Conservation (phyloP, 1,284 basidiomycete genomes). For the Apiotrichum siamense region DNA sequence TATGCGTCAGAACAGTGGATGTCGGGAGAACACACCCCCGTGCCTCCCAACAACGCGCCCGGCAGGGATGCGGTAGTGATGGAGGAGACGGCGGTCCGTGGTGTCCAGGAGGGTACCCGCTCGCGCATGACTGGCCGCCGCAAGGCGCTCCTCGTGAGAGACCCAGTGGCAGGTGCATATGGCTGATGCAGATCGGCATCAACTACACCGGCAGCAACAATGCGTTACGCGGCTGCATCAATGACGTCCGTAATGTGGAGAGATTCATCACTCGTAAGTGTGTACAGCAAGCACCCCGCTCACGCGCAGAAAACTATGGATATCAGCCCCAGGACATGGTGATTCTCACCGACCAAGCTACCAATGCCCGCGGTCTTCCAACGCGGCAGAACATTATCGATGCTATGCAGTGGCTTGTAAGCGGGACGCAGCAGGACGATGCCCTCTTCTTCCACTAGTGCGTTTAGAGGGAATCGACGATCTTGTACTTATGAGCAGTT, state of each 20-base stretch:
- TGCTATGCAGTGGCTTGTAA: conserved; percentile 84
- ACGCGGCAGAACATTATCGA: conserved; percentile 73
- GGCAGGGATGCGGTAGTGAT: no score
- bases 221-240: conserved; percentile 65
- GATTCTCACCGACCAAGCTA: conserved; percentile 68
- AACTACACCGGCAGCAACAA: conserved; percentile 39
- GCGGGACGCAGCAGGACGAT: conserved; percentile 72
- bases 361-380: conserved; percentile 60
- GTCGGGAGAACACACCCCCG: no score
- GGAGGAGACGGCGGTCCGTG: no score
- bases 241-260: conserved; percentile 74
- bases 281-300: background rate
- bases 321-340: conserved; percentile 66
- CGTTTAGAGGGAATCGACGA: no score
- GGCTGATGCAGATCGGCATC: conserved; percentile 37
- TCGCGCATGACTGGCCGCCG: background rate
- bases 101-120: background rate
- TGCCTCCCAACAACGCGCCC: no score
- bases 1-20: background rate
- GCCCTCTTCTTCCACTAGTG: conserved; percentile 77
- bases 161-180: no score
- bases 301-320: conserved; percentile 51
- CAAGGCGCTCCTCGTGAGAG: background rate
- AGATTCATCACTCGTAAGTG: conserved; percentile 57
- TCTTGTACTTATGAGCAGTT: conserved; percentile 21